A percentile compares a stretch with the other conserved stretches of the same genome.
Evolutionary conservation across 2,329 filamentous ascomycete species (phyloP).

Genomic region (Ophiostoma quercus): DNA sequence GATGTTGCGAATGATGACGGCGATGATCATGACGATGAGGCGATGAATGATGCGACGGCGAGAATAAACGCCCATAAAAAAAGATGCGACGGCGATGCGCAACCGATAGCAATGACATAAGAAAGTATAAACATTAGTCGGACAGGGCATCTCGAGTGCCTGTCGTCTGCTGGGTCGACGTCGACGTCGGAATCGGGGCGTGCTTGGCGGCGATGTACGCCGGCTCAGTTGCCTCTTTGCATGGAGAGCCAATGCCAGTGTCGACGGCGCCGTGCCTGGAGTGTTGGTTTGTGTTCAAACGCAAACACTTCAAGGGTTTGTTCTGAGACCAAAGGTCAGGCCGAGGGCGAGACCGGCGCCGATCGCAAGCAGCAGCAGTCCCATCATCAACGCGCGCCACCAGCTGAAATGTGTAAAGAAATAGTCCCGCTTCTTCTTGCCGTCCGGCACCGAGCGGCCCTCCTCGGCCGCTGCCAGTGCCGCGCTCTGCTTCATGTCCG

Average conservation of each 20-base stretch:
- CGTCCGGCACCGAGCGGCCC: background rate
- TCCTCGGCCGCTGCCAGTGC: background rate
- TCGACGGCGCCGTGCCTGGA: background rate
- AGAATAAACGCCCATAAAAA: background rate
- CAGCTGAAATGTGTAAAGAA: conserved; percentile 8
- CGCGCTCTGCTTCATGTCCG: background rate
- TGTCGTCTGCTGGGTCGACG: background rate
- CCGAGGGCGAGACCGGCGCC: conserved; percentile 6
- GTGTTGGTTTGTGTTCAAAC: background rate
- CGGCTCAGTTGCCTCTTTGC: background rate
- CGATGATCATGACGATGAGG: background rate
- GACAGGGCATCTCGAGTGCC: background rate
- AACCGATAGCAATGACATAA: background rate
- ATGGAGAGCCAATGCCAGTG: background rate
- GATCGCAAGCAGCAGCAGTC: conserved; percentile 7
- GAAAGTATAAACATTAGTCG: conserved; percentile 14
- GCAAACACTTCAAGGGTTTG: background rate
- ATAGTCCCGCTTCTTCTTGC: conserved; percentile 6
- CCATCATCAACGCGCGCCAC: conserved; percentile 14
- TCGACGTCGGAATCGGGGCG: background rate
- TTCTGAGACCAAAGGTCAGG: background rate
- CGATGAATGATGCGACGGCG: background rate
- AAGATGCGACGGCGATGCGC: background rate
- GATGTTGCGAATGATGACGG: conserved; percentile 1
- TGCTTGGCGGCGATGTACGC: background rate